phyloP scores from a whole-genome alignment of 306 rosid genomes.

The Prinsepia uniflora region DNA sequence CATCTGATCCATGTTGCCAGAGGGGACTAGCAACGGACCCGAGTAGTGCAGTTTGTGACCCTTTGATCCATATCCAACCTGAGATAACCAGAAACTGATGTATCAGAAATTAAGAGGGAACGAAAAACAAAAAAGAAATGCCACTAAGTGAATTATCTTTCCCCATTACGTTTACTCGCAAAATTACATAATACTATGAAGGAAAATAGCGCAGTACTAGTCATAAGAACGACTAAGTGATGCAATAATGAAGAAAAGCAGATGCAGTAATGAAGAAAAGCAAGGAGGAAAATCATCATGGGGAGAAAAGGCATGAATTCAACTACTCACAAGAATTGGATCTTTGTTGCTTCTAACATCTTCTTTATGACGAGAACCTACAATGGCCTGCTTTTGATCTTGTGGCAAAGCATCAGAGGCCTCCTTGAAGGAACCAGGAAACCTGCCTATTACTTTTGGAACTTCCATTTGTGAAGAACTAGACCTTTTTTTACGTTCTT shows the following conservation, averaged over 20 bases:
- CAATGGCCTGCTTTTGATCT: conserved; percentile 53
- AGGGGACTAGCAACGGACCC: conserved; percentile 91
- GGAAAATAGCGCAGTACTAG: neutral
- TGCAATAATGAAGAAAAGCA: too few relatives aligned
- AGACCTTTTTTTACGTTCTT: conserved; percentile 78
- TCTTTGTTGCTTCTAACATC: conserved; percentile 73
- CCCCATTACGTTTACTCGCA: neutral
- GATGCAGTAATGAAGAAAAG: neutral
- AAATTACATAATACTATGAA: neutral
- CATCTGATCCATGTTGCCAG: conserved; percentile 94
- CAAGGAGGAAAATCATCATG: neutral
- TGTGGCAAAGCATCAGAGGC: conserved; percentile 57
- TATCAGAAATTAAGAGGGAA: neutral
- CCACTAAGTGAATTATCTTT: neutral
- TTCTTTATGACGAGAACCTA: conserved; percentile 56
- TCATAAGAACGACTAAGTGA: neutral
- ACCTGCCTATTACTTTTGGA: conserved; percentile 69
- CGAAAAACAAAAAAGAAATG: neutral
- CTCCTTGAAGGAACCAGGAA: conserved; percentile 93
- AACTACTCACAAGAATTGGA: conserved; percentile 63
- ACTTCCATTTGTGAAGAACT: conserved; percentile 69
- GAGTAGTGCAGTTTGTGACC: conserved; percentile 96
- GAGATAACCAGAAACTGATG: conserved; percentile 13
- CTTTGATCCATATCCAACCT: conserved; percentile 90
- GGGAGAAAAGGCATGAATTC: neutral